These are phyloP conservation scores for Naumovozyma castellii DNA, from an alignment of 805 yeast genomes.

Conservation along the genomic window DNA sequence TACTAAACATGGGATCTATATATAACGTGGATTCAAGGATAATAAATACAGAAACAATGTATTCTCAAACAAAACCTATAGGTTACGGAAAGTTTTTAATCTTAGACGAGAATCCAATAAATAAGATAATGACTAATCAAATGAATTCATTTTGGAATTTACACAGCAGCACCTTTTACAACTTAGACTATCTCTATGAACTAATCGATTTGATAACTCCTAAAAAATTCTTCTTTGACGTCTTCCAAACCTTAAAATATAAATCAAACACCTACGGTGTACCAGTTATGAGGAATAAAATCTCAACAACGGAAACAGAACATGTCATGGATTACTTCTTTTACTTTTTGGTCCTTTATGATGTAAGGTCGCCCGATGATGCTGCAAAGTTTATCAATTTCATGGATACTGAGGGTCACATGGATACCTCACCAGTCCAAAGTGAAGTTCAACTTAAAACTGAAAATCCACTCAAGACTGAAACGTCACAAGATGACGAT, in stretches of 20 bases:
- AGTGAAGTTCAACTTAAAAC: constrained; percentile 2
- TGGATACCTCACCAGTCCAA: neutral
- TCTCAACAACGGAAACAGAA: constrained; percentile 15
- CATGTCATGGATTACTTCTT: constrained; percentile 24
- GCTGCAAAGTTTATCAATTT: constrained; percentile 17
- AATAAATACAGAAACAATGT: constrained; percentile 15
- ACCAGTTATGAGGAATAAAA: constrained; percentile 18
- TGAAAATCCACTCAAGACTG: constrained; percentile 7
- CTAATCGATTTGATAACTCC: constrained; percentile 25
- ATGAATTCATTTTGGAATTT: constrained; percentile 30
- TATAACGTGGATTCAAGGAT: constrained; percentile 25
- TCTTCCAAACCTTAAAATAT: constrained; percentile 19
- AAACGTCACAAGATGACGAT: constrained; percentile 25
- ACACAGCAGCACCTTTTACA: constrained; percentile 30
- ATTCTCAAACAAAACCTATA: constrained; percentile 22
- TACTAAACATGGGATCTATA: constrained; percentile 17
- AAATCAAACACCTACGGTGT: constrained; percentile 20
- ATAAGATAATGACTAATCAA: constrained; percentile 28
- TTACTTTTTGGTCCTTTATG: constrained; percentile 25
- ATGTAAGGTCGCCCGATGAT: constrained; percentile 18
- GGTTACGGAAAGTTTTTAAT: constrained; percentile 20
- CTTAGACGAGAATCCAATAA: constrained; percentile 24
- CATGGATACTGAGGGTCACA: constrained; percentile 10
- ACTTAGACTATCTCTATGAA: constrained; percentile 24
- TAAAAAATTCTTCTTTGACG: constrained; percentile 19